These are phyloP conservation scores for Entomortierella beljakovae DNA, from an alignment of 192 early-diverging fungal genomes.

Conservation along the genomic window DNA sequence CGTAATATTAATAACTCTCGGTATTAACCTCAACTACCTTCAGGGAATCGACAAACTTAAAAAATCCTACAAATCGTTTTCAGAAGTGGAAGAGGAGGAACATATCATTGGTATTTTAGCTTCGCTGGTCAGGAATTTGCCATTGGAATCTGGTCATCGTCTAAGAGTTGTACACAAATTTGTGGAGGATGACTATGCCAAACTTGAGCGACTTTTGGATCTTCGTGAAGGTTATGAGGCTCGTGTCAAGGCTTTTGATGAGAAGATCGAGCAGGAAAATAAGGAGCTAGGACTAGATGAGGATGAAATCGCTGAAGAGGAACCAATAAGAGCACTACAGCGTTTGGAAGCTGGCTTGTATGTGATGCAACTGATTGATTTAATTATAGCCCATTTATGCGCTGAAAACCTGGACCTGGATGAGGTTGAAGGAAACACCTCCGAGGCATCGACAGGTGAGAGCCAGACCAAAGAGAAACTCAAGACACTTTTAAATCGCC, in stretches of 20 bases:
- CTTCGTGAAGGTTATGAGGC: slow-evolving; percentile 76
- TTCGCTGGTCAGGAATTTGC: slow-evolving; percentile 79
- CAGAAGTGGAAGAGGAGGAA: slow-evolving; percentile 89
- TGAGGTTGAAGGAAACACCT: slow-evolving; percentile 10
- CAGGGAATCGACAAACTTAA: slow-evolving; percentile 80
- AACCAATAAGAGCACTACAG: slow-evolving; percentile 73
- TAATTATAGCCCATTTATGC: slow-evolving; percentile 74
- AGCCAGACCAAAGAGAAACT: slow-evolving; percentile 57
- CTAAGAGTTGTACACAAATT: slow-evolving; percentile 88
- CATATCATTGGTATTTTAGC: slow-evolving; percentile 87
- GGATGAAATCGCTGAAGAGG: slow-evolving; percentile 70
- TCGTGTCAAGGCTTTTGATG: slow-evolving; percentile 68
- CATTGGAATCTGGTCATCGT: slow-evolving; percentile 66
- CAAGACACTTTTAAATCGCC: slow-evolving; percentile 50
- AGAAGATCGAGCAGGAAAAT: slow-evolving; percentile 63
- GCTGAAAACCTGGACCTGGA: slow-evolving; percentile 57
- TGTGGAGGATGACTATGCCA: slow-evolving; percentile 79
- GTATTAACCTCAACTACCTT: neutral
- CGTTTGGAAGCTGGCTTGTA: slow-evolving; percentile 86
- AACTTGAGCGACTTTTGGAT: slow-evolving; percentile 86
- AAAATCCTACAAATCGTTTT: slow-evolving; percentile 82
- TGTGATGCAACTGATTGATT: slow-evolving; percentile 77
- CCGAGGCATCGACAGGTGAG: neutral
- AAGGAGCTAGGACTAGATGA: slow-evolving; percentile 52
- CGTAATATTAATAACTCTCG: neutral